Percentiles rank a stretch among this genome's conserved stretches.
phyloP scores from a whole-genome alignment of 2,329 filamentous ascomycete species.

The Hirsutella thompsonii region DNA sequence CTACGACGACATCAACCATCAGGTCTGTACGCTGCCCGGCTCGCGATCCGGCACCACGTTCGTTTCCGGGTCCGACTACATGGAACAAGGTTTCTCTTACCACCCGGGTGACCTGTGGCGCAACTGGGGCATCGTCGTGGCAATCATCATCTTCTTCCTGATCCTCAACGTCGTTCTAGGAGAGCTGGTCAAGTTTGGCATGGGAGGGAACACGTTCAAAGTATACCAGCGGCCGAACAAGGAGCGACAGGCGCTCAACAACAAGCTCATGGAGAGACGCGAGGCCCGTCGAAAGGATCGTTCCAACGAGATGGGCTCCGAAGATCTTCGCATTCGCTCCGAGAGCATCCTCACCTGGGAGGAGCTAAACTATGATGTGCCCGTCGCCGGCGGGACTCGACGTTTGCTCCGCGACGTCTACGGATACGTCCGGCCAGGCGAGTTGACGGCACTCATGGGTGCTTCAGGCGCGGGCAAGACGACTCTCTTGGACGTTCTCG shows the following conservation, averaged over 20 bases:
- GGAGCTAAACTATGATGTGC: conserved; percentile 65
- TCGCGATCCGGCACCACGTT: conserved; percentile 49
- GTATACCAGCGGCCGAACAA: conserved; percentile 60
- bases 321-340: conserved; percentile 45
- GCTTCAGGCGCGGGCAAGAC: conserved; percentile 81
- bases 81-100: conserved; percentile 57
- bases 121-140: conserved; percentile 71
- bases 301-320: conserved; percentile 28
- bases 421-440: conserved; percentile 65
- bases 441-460: conserved; percentile 70
- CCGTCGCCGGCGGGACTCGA: conserved; percentile 41
- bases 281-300: conserved; percentile 37
- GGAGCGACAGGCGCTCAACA: conserved; percentile 54
- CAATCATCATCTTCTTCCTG: conserved; percentile 64
- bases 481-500: conserved; percentile 67
- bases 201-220: conserved; percentile 69
- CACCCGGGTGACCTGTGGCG: conserved; percentile 58
- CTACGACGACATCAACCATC: conserved; percentile 59
- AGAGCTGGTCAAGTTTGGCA: conserved; percentile 65
- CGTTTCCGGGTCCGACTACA: conserved; percentile 57
- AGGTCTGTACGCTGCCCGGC: conserved; percentile 71
- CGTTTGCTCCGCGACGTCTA: conserved; percentile 41
- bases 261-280: conserved; percentile 42
- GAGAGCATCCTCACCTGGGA: conserved; percentile 75
- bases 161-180: conserved; percentile 64